phyloP scores from a whole-genome alignment of 2,329 filamentous ascomycete species.

The Cercospora berteroae region DNA sequence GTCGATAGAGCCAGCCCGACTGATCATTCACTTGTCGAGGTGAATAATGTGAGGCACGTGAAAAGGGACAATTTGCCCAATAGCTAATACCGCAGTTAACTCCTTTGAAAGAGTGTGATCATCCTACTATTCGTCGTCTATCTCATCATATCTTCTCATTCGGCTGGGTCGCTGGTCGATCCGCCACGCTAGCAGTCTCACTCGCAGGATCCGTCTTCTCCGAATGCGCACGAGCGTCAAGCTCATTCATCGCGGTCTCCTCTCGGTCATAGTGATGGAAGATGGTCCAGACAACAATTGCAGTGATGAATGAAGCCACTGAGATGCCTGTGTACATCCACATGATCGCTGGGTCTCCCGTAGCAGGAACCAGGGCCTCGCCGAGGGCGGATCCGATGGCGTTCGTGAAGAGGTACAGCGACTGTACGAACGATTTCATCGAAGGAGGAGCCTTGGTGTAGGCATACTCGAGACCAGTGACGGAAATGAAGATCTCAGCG shows the following conservation, averaged over 20 bases:
- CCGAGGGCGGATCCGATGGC: conserved; percentile 60
- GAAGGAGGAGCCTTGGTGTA: conserved; percentile 48
- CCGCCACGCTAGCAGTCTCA: conserved; percentile 17
- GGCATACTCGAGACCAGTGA: conserved; percentile 50
- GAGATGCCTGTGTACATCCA: conserved; percentile 54
- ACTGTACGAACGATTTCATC: conserved; percentile 52
- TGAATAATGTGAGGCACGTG: neutral
- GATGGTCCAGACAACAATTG: conserved; percentile 32
- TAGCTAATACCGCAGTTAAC: neutral
- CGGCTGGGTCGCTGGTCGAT: conserved; percentile 8
- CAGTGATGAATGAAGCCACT: conserved; percentile 26
- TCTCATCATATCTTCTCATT: conserved; percentile 16
- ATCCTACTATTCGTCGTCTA: neutral
- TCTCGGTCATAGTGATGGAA: conserved; percentile 46
- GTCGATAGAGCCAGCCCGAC: neutral
- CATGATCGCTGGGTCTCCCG: conserved; percentile 62
- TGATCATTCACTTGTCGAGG: neutral
- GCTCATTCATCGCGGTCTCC: conserved; percentile 53
- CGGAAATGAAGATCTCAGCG: conserved; percentile 48
- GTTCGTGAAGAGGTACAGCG: conserved; percentile 61
- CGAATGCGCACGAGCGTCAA: conserved; percentile 39
- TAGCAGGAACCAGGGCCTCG: conserved; percentile 59
- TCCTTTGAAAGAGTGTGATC: neutral
- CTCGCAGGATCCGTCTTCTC: conserved; percentile 19
- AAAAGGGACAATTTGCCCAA: neutral